Conservation (phyloP, 352 stramenopile species). For the Pythium aristosporum region DNA sequence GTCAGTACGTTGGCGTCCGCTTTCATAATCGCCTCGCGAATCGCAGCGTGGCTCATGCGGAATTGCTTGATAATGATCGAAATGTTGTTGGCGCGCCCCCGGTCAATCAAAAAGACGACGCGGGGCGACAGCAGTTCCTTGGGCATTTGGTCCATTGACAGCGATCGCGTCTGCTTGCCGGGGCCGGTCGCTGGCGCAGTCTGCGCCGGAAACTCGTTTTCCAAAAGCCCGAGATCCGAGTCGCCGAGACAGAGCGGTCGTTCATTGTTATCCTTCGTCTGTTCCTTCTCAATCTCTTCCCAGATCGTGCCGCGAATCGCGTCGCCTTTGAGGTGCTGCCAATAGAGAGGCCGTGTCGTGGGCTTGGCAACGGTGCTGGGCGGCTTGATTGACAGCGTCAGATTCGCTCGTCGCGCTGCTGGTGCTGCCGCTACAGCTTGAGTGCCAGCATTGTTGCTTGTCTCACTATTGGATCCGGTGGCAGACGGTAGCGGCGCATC, state of each 20-base stretch:
- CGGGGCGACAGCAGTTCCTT: conserved; percentile 48
- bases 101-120: conserved; percentile 76
- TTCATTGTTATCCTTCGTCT: conserved; percentile 54
- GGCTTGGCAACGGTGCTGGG: conserved; percentile 36
- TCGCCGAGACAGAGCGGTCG: conserved; percentile 45
- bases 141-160: conserved; percentile 39
- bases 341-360: conserved; percentile 71
- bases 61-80: conserved; percentile 97
- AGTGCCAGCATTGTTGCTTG: conserved; percentile 4
- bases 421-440: neutral
- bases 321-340: conserved; percentile 66
- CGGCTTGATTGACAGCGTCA: conserved; percentile 66
- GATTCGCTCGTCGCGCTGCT: conserved; percentile 41
- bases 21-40: conserved; percentile 82
- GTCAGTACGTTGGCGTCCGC: conserved; percentile 76
- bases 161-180: conserved; percentile 33
- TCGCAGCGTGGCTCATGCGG: conserved; percentile 86
- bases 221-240: conserved; percentile 47
- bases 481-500: conserved; percentile 37
- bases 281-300: conserved; percentile 70
- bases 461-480: conserved; percentile 31
- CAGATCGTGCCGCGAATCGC: conserved; percentile 72
- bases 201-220: conserved; percentile 67
- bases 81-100: conserved; percentile 83
- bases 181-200: conserved; percentile 45